Evolutionary conservation across 1,284 basidiomycete genomes (phyloP), one percentile per base, ranked within the genome.

Genomic region (Fereydounia khargensis): DNA sequence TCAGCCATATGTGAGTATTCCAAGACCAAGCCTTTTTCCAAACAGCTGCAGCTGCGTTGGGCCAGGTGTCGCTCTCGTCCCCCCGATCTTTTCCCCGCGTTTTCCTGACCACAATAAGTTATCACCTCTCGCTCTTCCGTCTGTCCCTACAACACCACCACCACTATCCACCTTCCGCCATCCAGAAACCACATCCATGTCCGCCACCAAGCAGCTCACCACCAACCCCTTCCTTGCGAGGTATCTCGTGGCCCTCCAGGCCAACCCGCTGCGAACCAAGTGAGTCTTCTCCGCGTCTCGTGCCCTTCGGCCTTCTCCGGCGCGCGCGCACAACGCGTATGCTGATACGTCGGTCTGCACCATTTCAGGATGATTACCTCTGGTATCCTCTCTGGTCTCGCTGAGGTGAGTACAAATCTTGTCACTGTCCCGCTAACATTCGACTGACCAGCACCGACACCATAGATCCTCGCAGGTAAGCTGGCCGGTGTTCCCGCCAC

Each of bases 221-320:
- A 47, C 52, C 34, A 56, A 66, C 47, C 51, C 59, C 6, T 44
- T 67, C 17, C 49, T 68, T 13, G 39, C 47, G n/a, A 40, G 45
- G 18, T 68, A 68, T 43, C 53, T 66, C 30, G 40, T 53, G 34
- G 56, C 60, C n/a, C 59, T 68, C 13, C 45, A 56, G n/a, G 47
- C 60, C 34, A 68, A 68, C 42, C 66, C 66, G 17, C 48, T 68
- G n/a, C 44, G 61, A 33, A 68, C 66, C 23, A 68, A 68, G 55
- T 57, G 38, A 47, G 56, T 47, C 14, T 28, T 28, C 27, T 28
- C 10, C 27, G 27, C n/a, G 27, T 10, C 27, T n/a, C 27, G 35
- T 36, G n/a, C 22, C 21, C 19, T 6, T 21, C 35, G 20, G 22
- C 35, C 35, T 36, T 36, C 23, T 36, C 18, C 35, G 11, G 6